Base-by-base conservation (phyloP, 495 filamentous ascomycete genomes). In the Aspergillus sparsus region DNA sequence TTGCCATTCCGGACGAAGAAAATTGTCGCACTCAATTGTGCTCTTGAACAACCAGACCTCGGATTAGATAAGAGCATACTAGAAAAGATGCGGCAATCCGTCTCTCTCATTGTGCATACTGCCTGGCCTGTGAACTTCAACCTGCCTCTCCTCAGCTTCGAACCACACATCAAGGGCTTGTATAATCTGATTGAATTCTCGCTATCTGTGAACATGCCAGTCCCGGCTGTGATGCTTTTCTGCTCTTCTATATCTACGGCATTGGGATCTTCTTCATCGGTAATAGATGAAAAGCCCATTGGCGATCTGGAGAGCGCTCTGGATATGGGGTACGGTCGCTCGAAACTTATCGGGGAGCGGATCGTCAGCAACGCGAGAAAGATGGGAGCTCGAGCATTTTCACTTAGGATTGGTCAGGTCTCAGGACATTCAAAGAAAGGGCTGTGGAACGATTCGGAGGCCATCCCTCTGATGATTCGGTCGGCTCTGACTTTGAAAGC, bases 81-180 rank as follows among this genome's bases (percentile, higher is more conserved):
- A 15, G 46, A 68, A n/a, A 46, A 71, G 21, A 73, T 85, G 59
- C 69, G 68, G 12, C 51, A 71, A 6, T 71, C 71, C 0, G 72
- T 80, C 5, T 80, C 80, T 3, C 69, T 78, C 35, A 78, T 85
- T 45, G 79, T 85, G 53, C 83, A 85, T 62, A 76, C 75, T 13
- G 82, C 84, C 8, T 87, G 84, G 83, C 77, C 83, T 9, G 80
- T 85, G 15, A 82, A 85, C 63, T 83, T 84, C 76, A 80, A 82
- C 56, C 70, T 85, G 12, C 69, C 66, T 0, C 68, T 75, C 4
- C 16, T 56, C 7, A 67, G 65, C 41, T 79, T 79, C 53, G 67
- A 74, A 12, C 70, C 81, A 1, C 78, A 83, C 55, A 75, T 86
- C 58, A 65, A 66, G 12, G 83, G 82, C 0, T 64, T 84, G 0